phyloP scores from a whole-genome alignment of 2,329 filamentous ascomycete genomes.

The Hirsutella minnesotensis region DNA sequence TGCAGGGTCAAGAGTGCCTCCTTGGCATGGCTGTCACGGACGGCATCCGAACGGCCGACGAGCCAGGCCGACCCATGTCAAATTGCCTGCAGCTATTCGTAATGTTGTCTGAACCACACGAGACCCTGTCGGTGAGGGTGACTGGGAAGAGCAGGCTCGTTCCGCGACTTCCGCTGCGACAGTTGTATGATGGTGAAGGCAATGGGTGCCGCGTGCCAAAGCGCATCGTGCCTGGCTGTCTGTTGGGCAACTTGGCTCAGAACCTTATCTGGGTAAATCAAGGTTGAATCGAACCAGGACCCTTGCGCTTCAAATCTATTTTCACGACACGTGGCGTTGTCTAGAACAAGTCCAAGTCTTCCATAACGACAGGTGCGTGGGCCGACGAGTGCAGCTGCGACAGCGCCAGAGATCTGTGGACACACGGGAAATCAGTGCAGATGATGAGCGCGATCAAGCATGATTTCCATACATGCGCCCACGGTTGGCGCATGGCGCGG shows the following conservation, averaged over 20 bases:
- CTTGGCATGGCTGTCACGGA: conserved; percentile 1
- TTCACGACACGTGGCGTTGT: background rate
- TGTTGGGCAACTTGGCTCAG: background rate
- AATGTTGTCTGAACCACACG: background rate
- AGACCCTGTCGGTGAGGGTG: background rate
- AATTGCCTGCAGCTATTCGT: background rate
- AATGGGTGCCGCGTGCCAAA: background rate
- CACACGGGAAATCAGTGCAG: background rate
- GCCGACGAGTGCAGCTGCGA: background rate
- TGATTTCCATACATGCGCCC: no score
- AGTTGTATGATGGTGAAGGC: background rate
- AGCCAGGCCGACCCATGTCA: background rate
- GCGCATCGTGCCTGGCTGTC: background rate
- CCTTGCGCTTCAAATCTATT: background rate
- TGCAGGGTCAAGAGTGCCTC: background rate
- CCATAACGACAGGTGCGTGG: background rate
- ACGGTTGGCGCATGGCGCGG: no score
- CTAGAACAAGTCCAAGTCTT: background rate
- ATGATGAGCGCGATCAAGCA: background rate
- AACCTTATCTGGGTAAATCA: background rate
- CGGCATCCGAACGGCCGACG: conserved; percentile 1
- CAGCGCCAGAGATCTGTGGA: background rate
- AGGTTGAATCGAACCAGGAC: background rate
- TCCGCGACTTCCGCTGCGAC: background rate
- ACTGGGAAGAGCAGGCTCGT: background rate